Evolutionary conservation across 2,329 filamentous ascomycete species (phyloP).

Genomic region (Hawksworthiomyces lignivorus): DNA sequence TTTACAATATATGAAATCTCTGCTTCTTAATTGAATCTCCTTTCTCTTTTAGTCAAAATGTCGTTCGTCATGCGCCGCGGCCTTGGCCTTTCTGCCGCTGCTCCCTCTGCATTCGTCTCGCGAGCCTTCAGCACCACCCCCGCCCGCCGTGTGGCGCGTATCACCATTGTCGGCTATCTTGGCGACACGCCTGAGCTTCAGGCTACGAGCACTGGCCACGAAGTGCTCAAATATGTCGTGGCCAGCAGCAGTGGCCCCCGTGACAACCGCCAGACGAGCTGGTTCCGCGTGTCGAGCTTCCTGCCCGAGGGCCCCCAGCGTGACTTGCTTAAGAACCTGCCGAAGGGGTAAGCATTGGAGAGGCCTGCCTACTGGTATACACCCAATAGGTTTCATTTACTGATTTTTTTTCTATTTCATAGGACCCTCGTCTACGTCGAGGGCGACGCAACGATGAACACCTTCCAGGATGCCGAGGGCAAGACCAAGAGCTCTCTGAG

Average conservation of each 20-base stretch:
- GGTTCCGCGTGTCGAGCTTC: slow-evolving; percentile 77
- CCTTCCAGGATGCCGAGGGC: slow-evolving; percentile 63
- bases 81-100: slow-evolving; percentile 31
- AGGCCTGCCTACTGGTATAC: too few species aligned
- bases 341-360: slow-evolving; percentile 88
- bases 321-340: slow-evolving; percentile 64
- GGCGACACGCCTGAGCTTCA: slow-evolving; percentile 69
- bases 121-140: slow-evolving; percentile 73
- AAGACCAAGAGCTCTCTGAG: slow-evolving; percentile 57
- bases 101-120: slow-evolving; percentile 25
- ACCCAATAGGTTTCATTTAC: too few species aligned
- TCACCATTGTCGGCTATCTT: slow-evolving; percentile 82
- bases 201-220: slow-evolving; percentile 60
- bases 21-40: too few species aligned
- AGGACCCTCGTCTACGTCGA: slow-evolving; percentile 79
- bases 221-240: slow-evolving; percentile 70
- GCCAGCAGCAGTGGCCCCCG: slow-evolving; percentile 58
- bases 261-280: slow-evolving; percentile 72
- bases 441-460: slow-evolving; percentile 65
- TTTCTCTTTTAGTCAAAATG: slow-evolving; percentile 9
- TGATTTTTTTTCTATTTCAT: not conserved
- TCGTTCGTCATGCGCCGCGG: slow-evolving; percentile 17
- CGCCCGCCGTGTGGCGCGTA: slow-evolving; percentile 60
- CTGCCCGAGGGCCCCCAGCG: slow-evolving; percentile 56
- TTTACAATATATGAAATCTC: too few species aligned